A percentile compares a stretch with the other conserved stretches of the same genome.
Evolutionary conservation across 2,329 filamentous ascomycete genomes (phyloP).

Genomic region (Calonectria pteridis): DNA sequence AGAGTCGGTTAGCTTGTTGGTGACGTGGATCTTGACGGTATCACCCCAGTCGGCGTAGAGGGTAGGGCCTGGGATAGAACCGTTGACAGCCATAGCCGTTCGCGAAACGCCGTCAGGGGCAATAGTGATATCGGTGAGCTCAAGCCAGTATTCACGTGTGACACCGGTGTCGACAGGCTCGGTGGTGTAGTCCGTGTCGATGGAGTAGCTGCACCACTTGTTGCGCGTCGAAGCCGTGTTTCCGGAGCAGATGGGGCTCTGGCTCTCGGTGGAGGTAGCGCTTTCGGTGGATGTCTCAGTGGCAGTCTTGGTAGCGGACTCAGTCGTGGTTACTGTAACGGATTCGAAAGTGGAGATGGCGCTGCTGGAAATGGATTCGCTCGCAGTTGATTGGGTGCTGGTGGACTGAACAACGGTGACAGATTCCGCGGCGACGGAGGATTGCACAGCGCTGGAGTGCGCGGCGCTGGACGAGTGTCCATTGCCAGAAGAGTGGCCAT

Average conservation of each 20-base stretch:
- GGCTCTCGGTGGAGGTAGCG: not conserved
- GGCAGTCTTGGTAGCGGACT: not conserved
- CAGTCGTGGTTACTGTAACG: not conserved
- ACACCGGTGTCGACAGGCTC: slow-evolving; percentile 61
- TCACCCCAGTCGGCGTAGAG: slow-evolving; percentile 67
- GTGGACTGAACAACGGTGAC: not conserved
- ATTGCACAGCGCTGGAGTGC: not conserved
- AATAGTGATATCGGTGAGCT: slow-evolving; percentile 53
- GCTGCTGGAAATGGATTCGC: not conserved
- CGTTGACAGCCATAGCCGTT: slow-evolving; percentile 64
- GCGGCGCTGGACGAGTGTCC: not conserved
- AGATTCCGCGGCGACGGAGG: not conserved
- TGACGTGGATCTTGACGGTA: slow-evolving; percentile 65
- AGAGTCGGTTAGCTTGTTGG: slow-evolving; percentile 57
- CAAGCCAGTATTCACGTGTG: slow-evolving; percentile 62
- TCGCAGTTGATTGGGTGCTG: not conserved
- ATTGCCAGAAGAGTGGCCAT: not conserved
- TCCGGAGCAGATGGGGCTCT: slow-evolving; percentile 11
- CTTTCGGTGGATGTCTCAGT: not conserved
- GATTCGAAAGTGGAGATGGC: not conserved
- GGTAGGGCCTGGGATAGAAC: slow-evolving; percentile 69
- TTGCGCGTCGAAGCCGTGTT: slow-evolving; percentile 47
- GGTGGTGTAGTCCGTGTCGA: slow-evolving; percentile 60
- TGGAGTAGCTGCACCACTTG: slow-evolving; percentile 62
- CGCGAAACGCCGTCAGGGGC: slow-evolving; percentile 61